Evolutionary conservation across 352 stramenopile genomes (phyloP).

Genomic region (Phytophthora pini): DNA sequence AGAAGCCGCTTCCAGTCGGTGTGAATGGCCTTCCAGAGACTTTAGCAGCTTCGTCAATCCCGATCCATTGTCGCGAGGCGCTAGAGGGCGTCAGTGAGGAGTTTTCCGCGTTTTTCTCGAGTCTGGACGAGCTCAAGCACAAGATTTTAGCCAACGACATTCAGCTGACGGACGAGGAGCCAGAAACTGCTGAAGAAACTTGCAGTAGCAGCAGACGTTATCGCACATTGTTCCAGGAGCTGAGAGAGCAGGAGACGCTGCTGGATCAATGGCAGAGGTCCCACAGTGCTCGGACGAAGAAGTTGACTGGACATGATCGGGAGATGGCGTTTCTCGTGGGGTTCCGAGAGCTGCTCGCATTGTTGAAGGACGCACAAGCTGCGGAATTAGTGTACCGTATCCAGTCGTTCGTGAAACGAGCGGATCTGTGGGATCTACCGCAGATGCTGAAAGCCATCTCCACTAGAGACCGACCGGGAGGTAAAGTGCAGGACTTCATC

Average conservation of each 20-base stretch:
- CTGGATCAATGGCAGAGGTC: slow-evolving; percentile 56
- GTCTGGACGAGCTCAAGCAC: slow-evolving; percentile 51
- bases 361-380: slow-evolving; percentile 68
- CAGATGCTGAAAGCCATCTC: slow-evolving; percentile 51
- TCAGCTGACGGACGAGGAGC: slow-evolving; percentile 26
- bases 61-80: slow-evolving; percentile 48
- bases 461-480: slow-evolving; percentile 53
- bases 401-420: slow-evolving; percentile 75
- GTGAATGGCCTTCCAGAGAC: neutral
- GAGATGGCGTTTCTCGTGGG: slow-evolving; percentile 69
- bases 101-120: slow-evolving; percentile 38
- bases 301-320: slow-evolving; percentile 45
- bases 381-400: slow-evolving; percentile 83
- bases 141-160: slow-evolving; percentile 48
- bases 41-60: slow-evolving; percentile 8
- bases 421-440: slow-evolving; percentile 62
- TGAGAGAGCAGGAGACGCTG: slow-evolving; percentile 41
- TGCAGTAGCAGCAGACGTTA: slow-evolving; percentile 13
- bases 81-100: slow-evolving; percentile 54
- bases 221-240: slow-evolving; percentile 55
- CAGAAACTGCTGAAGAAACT: neutral
- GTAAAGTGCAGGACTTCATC: slow-evolving; percentile 70
- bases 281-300: slow-evolving; percentile 38
- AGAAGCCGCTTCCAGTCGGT: neutral
- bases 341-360: slow-evolving; percentile 60